Evolutionary conservation across 2,329 filamentous ascomycete genomes (phyloP).

Genomic region (Bimuria novae-zelandiae): DNA sequence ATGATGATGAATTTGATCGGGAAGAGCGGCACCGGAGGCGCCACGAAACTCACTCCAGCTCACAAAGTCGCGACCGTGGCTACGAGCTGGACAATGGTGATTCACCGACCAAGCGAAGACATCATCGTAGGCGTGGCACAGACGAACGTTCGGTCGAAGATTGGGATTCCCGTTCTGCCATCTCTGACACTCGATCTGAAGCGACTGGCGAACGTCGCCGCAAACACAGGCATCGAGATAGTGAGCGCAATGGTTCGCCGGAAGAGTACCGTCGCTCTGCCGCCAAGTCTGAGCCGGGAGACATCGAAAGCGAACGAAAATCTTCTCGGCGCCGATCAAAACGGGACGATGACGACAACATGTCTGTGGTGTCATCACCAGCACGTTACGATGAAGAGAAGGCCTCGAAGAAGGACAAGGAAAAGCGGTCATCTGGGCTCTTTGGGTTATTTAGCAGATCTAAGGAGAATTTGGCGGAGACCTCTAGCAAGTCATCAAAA

Average conservation of each 20-base stretch:
- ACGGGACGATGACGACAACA: conserved; percentile 50
- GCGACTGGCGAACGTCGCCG: conserved; percentile 40
- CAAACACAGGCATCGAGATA: conserved; percentile 39
- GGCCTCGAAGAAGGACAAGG: conserved; percentile 40
- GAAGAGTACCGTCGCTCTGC: conserved; percentile 36
- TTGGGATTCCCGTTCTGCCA: conserved; percentile 47
- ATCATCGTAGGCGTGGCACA: conserved; percentile 42
- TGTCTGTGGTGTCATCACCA: conserved; percentile 48
- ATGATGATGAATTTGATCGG: conserved; percentile 35
- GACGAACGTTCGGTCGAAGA: conserved; percentile 43
- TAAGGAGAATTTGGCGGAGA: conserved; percentile 41
- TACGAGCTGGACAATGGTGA: conserved; percentile 40
- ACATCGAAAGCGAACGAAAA: conserved; percentile 44
- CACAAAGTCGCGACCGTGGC: conserved; percentile 44
- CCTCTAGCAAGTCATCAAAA: conserved; percentile 40
- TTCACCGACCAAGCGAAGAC: conserved; percentile 28
- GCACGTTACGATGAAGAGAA: conserved; percentile 48
- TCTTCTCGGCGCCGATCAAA: conserved; percentile 48
- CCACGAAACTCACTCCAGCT: conserved; percentile 21
- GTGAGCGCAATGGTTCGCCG: conserved; percentile 39
- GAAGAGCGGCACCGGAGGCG: conserved; percentile 36
- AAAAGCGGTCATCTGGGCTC: conserved; percentile 52
- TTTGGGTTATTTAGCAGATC: conserved; percentile 55
- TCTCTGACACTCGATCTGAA: conserved; percentile 44
- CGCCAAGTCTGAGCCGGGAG: conserved; percentile 48